Percentiles rank a stretch among this genome's conserved stretches.
Evolutionary conservation across 192 early-diverging fungal genomes (phyloP).

Genomic region (Backusella tarrabulga): DNA sequence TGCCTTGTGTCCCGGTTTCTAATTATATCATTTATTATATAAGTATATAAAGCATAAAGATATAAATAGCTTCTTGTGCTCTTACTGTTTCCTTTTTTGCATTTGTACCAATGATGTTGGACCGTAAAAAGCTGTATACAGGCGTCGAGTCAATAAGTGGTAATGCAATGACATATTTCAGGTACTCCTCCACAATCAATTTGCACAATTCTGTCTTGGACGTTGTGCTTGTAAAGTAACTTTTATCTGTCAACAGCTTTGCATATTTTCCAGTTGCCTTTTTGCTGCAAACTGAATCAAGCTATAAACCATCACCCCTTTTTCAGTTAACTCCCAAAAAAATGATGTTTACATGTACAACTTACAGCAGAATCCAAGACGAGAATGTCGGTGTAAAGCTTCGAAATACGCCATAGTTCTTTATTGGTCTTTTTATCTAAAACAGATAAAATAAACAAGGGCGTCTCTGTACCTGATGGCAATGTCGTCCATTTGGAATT

Average conservation of each 20-base stretch:
- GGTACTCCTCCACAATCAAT: constrained; percentile 67
- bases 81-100: constrained; percentile 6
- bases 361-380: constrained; percentile 70
- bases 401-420: constrained; percentile 81
- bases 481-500: constrained; percentile 63
- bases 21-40: constrained; percentile 18
- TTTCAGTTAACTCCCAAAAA: background rate
- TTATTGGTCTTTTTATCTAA: constrained; percentile 29
- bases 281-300: background rate
- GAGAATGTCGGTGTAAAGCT: constrained; percentile 83
- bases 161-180: constrained; percentile 66
- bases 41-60: background rate
- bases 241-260: background rate
- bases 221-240: background rate
- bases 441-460: background rate
- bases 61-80: background rate
- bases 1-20: constrained; percentile 66
- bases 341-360: background rate
- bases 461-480: constrained; percentile 69
- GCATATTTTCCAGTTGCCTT: background rate
- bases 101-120: constrained; percentile 50
- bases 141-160: constrained; percentile 54
- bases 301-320: background rate
- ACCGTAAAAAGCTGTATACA: constrained; percentile 74
- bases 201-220: background rate